Conservation (phyloP, 2,329 filamentous ascomycete species). For the Clathrospora elynae region DNA sequence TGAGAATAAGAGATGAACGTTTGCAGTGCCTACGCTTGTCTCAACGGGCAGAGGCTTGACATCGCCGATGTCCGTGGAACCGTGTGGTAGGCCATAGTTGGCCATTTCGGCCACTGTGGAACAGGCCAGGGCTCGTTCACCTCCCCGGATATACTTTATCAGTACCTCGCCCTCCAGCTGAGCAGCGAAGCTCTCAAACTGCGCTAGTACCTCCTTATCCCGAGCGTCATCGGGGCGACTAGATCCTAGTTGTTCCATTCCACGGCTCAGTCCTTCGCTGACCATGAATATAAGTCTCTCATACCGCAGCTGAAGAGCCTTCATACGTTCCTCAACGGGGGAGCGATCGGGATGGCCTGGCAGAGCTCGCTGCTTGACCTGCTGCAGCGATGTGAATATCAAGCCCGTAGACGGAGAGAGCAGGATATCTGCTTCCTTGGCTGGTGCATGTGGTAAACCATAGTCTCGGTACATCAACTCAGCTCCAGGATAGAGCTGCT, state of each 20-base stretch:
- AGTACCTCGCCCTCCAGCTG: constrained; percentile 48
- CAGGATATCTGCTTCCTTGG: constrained; percentile 72
- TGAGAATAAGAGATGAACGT: neutral
- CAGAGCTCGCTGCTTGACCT: constrained; percentile 71
- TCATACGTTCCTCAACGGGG: constrained; percentile 60
- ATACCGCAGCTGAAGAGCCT: constrained; percentile 63
- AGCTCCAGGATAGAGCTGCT: constrained; percentile 55
- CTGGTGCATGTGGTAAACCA: constrained; percentile 30
- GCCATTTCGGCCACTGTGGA: constrained; percentile 42
- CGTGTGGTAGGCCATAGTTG: constrained; percentile 42
- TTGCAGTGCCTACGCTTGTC: constrained; percentile 50
- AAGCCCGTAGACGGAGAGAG: constrained; percentile 72
- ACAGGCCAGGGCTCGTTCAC: constrained; percentile 48
- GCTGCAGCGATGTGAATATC: constrained; percentile 71
- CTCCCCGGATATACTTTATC: constrained; percentile 49
- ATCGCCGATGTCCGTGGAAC: constrained; percentile 35
- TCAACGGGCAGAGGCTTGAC: constrained; percentile 60
- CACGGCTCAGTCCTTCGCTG: constrained; percentile 50
- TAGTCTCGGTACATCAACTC: constrained; percentile 68
- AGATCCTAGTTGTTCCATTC: constrained; percentile 29
- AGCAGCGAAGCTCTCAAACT: constrained; percentile 58
- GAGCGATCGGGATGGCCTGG: constrained; percentile 59
- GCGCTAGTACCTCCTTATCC: constrained; percentile 55
- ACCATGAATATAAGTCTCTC: constrained; percentile 71
- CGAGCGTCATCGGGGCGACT: constrained; percentile 35